Conservation (phyloP, 164 flowering plant species). For the Akebia trifoliata region DNA sequence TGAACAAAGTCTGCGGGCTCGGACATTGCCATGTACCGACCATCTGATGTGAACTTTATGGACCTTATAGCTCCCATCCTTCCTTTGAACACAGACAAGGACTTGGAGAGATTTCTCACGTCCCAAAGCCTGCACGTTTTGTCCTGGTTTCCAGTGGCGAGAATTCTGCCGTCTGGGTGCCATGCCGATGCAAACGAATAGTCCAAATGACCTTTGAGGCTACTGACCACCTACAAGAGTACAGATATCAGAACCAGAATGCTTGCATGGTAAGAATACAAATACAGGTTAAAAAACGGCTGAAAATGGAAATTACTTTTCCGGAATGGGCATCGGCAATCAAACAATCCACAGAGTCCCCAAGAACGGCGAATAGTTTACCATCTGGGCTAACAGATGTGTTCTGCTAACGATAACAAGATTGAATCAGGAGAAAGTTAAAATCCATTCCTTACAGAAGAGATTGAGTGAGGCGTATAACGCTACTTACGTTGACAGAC, state of each 20-base stretch:
- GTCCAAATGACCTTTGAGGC: slow-evolving; percentile 76
- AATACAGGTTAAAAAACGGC: too few species aligned
- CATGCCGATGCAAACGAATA: slow-evolving; percentile 93
- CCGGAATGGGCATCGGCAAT: slow-evolving; percentile 77
- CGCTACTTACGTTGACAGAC: slow-evolving; percentile 82
- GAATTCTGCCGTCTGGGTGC: slow-evolving; percentile 78
- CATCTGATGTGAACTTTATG: slow-evolving; percentile 71
- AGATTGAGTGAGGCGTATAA: not conserved
- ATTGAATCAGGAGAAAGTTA: not conserved
- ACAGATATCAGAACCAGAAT: slow-evolving; percentile 1
- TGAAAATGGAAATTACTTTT: too few species aligned
- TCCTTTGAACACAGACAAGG: slow-evolving; percentile 65
- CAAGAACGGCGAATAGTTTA: slow-evolving; percentile 73
- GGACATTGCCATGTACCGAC: slow-evolving; percentile 85
- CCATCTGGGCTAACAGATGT: slow-evolving; percentile 81
- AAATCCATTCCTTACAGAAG: not conserved
- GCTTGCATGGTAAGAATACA: too few species aligned
- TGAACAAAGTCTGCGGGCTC: slow-evolving; percentile 97
- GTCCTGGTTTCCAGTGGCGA: slow-evolving; percentile 96
- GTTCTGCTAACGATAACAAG: slow-evolving; percentile 39
- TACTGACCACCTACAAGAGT: slow-evolving; percentile 36
- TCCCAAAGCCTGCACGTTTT: slow-evolving; percentile 96
- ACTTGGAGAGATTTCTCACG: slow-evolving; percentile 62
- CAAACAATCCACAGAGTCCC: slow-evolving; percentile 74
- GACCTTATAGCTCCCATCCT: slow-evolving; percentile 87